Evolutionary conservation across 768 basidiomycete genomes (phyloP), one percentile per base, ranked within the genome.

Genomic region (Amanita exitialis): DNA sequence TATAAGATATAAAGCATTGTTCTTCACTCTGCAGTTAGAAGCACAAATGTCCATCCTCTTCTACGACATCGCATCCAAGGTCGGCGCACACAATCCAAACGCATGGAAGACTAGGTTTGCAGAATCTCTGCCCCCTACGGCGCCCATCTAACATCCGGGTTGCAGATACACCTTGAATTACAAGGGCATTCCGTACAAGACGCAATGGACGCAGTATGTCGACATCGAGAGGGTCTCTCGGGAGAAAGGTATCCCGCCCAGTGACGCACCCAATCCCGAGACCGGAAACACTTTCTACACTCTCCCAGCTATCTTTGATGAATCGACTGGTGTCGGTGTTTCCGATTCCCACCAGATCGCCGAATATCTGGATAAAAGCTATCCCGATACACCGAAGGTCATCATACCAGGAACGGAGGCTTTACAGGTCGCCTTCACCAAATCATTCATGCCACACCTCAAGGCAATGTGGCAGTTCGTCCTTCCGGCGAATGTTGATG

Each of bases 261-360:
- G 58, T 3, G 53, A 47, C 4, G 44, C 1, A 2, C 16, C 18
- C 12, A 57, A 57, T n/a, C 45, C 57, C 0, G 64, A 68, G 34
- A 36, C 18, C 36, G 68, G 67, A 13, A 41, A 30, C 16, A 58
- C 54, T 3, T 45, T 53, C 27, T 72, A 72, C 59, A 76, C 72
- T 12, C 54, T 74, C 0, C 76, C 76, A 3, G 57, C 69, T 28
- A 72, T 79, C 47, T 60, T 68, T 46, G 76, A 77, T 57, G 66
- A 67, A 0, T 55, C 56, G 41, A 71, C 73, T 20, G 58, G 60
- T 6, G 53, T 53, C 0, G 44, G 58, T 6, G 39, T 75, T 21
- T 49, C 63, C 8, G 71, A 78, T 13, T 73, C 74, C 0, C 51
- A 62, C 25, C 55, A 49, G 45, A 76, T 77, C 49, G 73, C 67